Evolutionary conservation across 495 filamentous ascomycete species (phyloP).

Genomic region (Penicillium waksmanii): DNA sequence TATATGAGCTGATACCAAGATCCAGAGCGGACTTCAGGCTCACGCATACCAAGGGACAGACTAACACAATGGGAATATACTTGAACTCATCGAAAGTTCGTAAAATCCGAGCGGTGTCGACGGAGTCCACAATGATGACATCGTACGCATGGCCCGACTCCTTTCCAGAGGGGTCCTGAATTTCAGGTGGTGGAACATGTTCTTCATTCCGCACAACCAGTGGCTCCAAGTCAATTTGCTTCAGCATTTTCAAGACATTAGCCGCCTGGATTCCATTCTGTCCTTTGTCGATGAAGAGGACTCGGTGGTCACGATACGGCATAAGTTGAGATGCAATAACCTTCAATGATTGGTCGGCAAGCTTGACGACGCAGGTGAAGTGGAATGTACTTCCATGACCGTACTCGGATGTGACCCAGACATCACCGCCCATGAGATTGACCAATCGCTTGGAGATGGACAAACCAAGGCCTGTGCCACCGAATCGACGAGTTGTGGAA

Average conservation of each 20-base stretch:
- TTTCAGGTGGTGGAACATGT: conserved; percentile 63
- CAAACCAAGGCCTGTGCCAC: conserved; percentile 91
- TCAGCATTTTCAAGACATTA: conserved; percentile 79
- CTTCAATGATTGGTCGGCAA: conserved; percentile 79
- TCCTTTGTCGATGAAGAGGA: conserved; percentile 95
- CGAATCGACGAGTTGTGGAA: conserved; percentile 95
- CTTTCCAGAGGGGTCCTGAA: conserved; percentile 56
- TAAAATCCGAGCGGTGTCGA: conserved; percentile 82
- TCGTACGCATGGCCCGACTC: conserved; percentile 77
- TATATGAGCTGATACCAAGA: conserved; percentile 95
- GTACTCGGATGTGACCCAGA: conserved; percentile 95
- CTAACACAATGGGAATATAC: conserved; percentile 93
- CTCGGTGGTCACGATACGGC: conserved; percentile 85
- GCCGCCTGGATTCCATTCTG: conserved; percentile 71
- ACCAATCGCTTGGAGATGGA: conserved; percentile 97
- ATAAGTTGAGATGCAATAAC: conserved; percentile 82
- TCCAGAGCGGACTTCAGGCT: conserved; percentile 94
- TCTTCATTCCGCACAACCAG: conserved; percentile 74
- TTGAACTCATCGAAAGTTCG: conserved; percentile 93
- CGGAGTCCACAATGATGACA: conserved; percentile 95
- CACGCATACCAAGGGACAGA: conserved; percentile 89
- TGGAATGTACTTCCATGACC: conserved; percentile 94
- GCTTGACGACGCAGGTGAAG: conserved; percentile 92
- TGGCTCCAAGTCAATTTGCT: conserved; percentile 76
- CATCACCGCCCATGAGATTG: conserved; percentile 95